Evolutionary conservation across 257 asterid genomes (phyloP), one percentile per base, ranked within the genome.

Genomic region (Rauvolfia tetraphylla): DNA sequence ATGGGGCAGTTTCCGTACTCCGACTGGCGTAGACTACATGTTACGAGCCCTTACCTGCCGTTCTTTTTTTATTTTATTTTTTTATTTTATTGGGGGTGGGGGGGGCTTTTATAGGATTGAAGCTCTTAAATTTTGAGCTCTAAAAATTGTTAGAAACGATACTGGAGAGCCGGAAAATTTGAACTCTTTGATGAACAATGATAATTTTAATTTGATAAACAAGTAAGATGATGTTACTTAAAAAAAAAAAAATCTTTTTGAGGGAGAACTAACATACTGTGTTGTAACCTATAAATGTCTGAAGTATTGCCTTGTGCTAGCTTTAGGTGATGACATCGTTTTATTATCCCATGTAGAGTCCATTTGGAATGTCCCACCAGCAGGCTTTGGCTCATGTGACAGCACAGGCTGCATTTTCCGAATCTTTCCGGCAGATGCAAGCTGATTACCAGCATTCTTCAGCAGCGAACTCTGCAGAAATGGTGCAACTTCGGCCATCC

Each of bases 341-440:
- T 42, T 72, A 66, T 36, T 49, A 31, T 75, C 78, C 53, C 38
- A 17, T 80, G 83, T 87, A 95, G 99, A 95, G 99, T 76, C 97
- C 99, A 5, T 95, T 95, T 80, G 99, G 97, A 81, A 93, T 95
- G 97, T 95, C 99, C 3, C 98, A 95, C 81, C 98, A 91, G 86
- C 99, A 95, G 62, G 99, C 97, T 68, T 76, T 93, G 41, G 99
- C 98, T 0, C 98, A 95, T 59, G 99, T 93, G 49, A 95, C 99
- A 56, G 99, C 96, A 25, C 99, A 95, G 79, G 99, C 99, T 14
- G 96, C 92, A 12, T 76, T 87, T 4, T 88, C 94, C 27, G 95
- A 82, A 66, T 89, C 98, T 3, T 86, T 77, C 54, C 75, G 68
- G 85, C 95, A 89, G 79, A 84, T 86, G 88, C 93, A 89, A 74